Conservation (phyloP, 306 rosid species). For the Glycine soja region DNA sequence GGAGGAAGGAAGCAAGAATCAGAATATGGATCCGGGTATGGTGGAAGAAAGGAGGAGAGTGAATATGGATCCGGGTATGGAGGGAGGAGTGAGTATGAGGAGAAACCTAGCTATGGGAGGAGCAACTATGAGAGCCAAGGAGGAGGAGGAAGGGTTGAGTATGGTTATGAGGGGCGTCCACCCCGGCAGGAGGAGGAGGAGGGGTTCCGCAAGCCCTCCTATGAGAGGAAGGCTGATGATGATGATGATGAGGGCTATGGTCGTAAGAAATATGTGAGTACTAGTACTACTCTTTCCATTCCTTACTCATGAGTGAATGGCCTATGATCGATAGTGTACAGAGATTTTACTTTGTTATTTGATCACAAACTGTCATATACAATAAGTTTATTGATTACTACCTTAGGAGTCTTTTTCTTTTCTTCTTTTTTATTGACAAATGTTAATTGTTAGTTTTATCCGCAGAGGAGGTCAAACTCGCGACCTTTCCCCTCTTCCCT, state of each 20-base stretch:
- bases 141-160: conserved; percentile 7
- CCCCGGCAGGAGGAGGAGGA: background rate
- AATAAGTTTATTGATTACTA: background rate
- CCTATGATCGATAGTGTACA: background rate
- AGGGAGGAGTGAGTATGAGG: conserved; percentile 42
- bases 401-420: background rate
- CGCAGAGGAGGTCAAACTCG: no score
- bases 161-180: conserved; percentile 21
- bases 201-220: conserved; percentile 41
- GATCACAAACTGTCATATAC: background rate
- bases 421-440: background rate
- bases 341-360: background rate
- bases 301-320: background rate
- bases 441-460: background rate
- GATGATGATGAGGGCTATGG: conserved; percentile 62
- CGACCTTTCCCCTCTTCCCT: no score
- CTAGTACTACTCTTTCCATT: background rate
- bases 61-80: conserved; percentile 10
- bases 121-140: conserved; percentile 33
- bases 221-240: conserved; percentile 52
- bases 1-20: background rate
- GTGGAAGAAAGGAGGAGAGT: background rate
- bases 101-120: conserved; percentile 57
- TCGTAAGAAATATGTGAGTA: conserved; percentile 84
- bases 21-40: background rate